Evolutionary conservation across 2,329 filamentous ascomycete species (phyloP), one percentile per base, ranked within the genome.

Genomic region (Aspergillus aculeatus): DNA sequence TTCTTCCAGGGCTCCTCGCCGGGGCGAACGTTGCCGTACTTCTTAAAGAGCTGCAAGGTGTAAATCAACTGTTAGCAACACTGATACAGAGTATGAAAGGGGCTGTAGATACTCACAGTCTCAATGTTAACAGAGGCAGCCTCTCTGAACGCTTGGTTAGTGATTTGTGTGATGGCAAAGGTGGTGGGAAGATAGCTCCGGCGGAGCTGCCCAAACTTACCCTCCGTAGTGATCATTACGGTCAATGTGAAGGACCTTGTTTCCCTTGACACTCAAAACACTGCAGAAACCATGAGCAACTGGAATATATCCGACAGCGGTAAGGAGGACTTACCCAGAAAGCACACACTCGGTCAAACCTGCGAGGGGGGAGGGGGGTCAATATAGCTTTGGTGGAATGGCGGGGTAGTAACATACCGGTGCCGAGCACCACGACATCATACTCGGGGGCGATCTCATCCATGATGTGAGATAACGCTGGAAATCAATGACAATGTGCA

Each of bases 241-340:
- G 82, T 98, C 95, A 77, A 99, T 96, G 83, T 99, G 95, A 67
- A 99, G 86, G 74, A 99, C 95, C 84, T 98, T 98, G 85, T 96
- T 94, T 78, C 94, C 94, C 84, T 98, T 97, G 73, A 98, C 94
- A 82, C 92, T 96, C 76, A 98, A 83, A 63, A 99, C 93, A 80
- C 93, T 92, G 71, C 62, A 66, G 54, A 52, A 16, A 41, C 54
- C 21, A 47, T 32, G 41, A 53, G 57, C 48, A 68, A 51, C 50
- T 50, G 63, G 1, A 19, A 70, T 66, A 23, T 58, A 21, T 12
- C 35, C 29, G 16, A 35, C 10, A 26, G n/a, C 50, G 48, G 49
- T 21, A 49, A 57, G 54, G 32, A 54, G 50, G 50, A 53, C 50
- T 82, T 89, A 96, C 92, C 94, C 95, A 76, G 94, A 97, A 70